phyloP scores from a whole-genome alignment of 768 basidiomycete genomes.

The Leccinum incarnatum region DNA sequence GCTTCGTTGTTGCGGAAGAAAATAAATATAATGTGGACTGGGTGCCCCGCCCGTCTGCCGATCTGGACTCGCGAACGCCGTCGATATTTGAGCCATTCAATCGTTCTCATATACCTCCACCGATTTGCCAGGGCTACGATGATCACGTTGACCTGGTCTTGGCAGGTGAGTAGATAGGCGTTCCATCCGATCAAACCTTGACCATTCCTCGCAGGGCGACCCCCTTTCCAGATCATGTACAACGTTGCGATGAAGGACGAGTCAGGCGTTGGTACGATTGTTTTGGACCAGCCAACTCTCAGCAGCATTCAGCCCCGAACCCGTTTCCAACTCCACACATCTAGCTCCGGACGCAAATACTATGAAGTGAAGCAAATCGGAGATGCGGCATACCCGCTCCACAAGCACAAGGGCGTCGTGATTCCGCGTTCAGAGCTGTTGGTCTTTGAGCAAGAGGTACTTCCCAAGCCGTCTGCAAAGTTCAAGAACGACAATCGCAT shows the following conservation, averaged over 20 bases:
- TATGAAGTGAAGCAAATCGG: slow-evolving; percentile 91
- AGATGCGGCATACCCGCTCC: slow-evolving; percentile 79
- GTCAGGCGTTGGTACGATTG: slow-evolving; percentile 63
- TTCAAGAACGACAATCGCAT: slow-evolving; percentile 68
- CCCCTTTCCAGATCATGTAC: slow-evolving; percentile 94
- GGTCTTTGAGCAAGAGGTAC: slow-evolving; percentile 83
- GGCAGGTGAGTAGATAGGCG: slow-evolving; percentile 46
- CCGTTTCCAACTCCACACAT: slow-evolving; percentile 78
- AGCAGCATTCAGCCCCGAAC: slow-evolving; percentile 81
- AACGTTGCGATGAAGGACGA: slow-evolving; percentile 73
- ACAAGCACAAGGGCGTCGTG: slow-evolving; percentile 56
- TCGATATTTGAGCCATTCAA: slow-evolving; percentile 61
- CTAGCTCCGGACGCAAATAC: slow-evolving; percentile 73
- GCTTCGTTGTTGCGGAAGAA: slow-evolving; percentile 58
- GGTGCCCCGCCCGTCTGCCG: slow-evolving; percentile 75
- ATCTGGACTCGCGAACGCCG: slow-evolving; percentile 56
- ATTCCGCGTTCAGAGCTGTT: slow-evolving; percentile 70
- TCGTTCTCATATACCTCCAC: slow-evolving; percentile 68
- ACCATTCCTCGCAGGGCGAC: slow-evolving; percentile 52
- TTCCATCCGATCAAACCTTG: background rate
- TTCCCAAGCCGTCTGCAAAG: slow-evolving; percentile 73
- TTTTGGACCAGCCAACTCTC: slow-evolving; percentile 76
- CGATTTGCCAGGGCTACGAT: slow-evolving; percentile 79
- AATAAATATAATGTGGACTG: slow-evolving; percentile 71
- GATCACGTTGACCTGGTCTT: slow-evolving; percentile 85